Percentiles rank a stretch among this genome's conserved stretches.
Evolutionary conservation across 306 rosid species (phyloP).

Genomic region (Canavalia gladiata): DNA sequence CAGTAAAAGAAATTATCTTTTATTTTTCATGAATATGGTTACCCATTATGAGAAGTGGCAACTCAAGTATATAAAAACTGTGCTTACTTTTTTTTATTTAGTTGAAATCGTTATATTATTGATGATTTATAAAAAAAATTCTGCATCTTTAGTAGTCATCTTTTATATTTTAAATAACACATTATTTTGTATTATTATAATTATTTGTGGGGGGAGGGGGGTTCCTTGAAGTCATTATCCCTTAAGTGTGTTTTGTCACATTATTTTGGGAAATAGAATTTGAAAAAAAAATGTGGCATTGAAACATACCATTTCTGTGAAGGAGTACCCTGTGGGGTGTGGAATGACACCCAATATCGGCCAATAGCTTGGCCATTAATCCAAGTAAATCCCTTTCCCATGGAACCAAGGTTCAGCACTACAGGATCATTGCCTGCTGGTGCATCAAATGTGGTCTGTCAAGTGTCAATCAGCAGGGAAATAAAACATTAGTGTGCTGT

Average conservation of each 20-base stretch:
- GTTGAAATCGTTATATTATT: neutral
- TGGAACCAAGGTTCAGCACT: slow-evolving; percentile 77
- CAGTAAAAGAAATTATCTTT: neutral
- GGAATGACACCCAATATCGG: slow-evolving; percentile 88
- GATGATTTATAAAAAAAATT: neutral
- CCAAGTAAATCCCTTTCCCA: slow-evolving; percentile 92
- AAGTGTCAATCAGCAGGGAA: slow-evolving; percentile 51
- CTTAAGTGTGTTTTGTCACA: neutral
- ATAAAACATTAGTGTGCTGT: slow-evolving; percentile 17
- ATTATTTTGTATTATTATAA: neutral
- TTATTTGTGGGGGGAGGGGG: too few species aligned
- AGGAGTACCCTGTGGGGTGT: slow-evolving; percentile 70
- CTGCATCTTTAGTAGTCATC: neutral
- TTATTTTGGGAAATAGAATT: slow-evolving; percentile 3
- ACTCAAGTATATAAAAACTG: neutral
- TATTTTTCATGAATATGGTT: slow-evolving; percentile 10
- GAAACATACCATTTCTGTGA: slow-evolving; percentile 82
- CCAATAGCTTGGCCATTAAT: slow-evolving; percentile 86
- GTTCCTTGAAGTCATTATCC: neutral
- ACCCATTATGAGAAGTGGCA: slow-evolving; percentile 17
- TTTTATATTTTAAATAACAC: neutral
- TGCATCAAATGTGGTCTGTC: slow-evolving; percentile 76
- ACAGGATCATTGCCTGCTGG: slow-evolving; percentile 74
- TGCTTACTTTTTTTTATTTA: neutral
- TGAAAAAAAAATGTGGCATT: neutral